Conservation (phyloP, 2,329 filamentous ascomycete species). For the Ophiognomonia clavigignenti-juglandacearum region DNA sequence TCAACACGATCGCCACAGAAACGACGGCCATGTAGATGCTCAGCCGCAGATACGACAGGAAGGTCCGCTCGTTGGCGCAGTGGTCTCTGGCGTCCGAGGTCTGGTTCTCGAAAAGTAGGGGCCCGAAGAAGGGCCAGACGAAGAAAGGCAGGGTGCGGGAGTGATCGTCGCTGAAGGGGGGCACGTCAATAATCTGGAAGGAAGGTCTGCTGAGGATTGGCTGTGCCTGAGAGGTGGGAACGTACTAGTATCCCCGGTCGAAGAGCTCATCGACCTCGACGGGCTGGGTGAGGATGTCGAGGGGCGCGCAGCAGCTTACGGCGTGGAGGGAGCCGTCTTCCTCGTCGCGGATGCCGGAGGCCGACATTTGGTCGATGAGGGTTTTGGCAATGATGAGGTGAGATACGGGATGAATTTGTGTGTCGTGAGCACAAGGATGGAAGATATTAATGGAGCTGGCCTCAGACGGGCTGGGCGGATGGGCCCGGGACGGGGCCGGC, state of each 20-base stretch:
- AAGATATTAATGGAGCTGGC: not conserved
- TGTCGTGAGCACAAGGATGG: not conserved
- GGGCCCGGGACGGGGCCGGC: too few relatives aligned
- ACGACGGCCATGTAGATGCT: conserved; percentile 90
- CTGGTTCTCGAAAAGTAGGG: conserved; percentile 69
- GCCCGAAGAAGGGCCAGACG: conserved; percentile 58
- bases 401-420: not conserved
- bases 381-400: not conserved
- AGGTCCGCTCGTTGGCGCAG: conserved; percentile 76
- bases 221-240: not conserved
- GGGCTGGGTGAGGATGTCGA: conserved; percentile 34
- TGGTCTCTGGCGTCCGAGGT: conserved; percentile 72
- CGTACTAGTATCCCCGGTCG: conserved; percentile 10
- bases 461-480: too few relatives aligned
- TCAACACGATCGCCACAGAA: conserved; percentile 82
- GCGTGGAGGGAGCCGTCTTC: conserved; percentile 28
- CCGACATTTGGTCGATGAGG: not conserved
- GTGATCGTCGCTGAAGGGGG: not conserved
- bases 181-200: too few relatives aligned
- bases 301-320: conserved; percentile 33
- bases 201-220: too few relatives aligned
- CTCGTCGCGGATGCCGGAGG: conserved; percentile 23
- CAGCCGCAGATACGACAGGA: conserved; percentile 86
- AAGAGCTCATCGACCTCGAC: conserved; percentile 36
- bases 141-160: conserved; percentile 39